Conservation (phyloP, 768 basidiomycete species). For the Rhodotorula graminis region DNA sequence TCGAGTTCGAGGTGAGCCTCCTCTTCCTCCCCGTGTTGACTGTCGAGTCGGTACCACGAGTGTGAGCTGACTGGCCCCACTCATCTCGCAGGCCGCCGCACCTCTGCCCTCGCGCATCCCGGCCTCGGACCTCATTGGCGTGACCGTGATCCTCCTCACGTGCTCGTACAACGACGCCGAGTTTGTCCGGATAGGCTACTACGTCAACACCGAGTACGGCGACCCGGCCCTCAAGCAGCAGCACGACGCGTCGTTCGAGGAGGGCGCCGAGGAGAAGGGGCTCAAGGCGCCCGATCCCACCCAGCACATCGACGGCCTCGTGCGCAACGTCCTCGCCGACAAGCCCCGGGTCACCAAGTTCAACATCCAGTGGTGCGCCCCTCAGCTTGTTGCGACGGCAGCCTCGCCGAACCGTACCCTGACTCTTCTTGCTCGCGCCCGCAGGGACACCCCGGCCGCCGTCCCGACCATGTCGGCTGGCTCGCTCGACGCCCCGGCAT, state of each 20-base stretch:
- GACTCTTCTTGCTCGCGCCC: neutral
- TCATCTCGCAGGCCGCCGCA: slow-evolving; percentile 56
- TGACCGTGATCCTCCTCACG: slow-evolving; percentile 93
- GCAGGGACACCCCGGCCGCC: slow-evolving; percentile 3
- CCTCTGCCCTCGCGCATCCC: slow-evolving; percentile 83
- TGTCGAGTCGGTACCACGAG: neutral
- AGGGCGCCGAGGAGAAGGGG: slow-evolving; percentile 50
- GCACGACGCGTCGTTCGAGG: slow-evolving; percentile 31
- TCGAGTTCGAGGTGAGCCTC: slow-evolving; percentile 69
- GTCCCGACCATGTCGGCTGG: slow-evolving; percentile 1
- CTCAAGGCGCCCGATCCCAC: slow-evolving; percentile 54
- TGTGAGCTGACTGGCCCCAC: too few relatives aligned
- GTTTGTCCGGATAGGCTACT: slow-evolving; percentile 98
- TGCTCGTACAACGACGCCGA: slow-evolving; percentile 95
- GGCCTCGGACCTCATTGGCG: slow-evolving; percentile 82
- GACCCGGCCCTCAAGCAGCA: slow-evolving; percentile 84
- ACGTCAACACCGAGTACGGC: slow-evolving; percentile 98
- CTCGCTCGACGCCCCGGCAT: neutral
- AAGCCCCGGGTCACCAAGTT: slow-evolving; percentile 88
- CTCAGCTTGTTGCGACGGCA: too few relatives aligned
- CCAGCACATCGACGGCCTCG: slow-evolving; percentile 59
- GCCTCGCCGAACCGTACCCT: neutral
- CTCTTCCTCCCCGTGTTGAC: neutral
- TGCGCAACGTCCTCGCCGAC: slow-evolving; percentile 74
- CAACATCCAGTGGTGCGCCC: slow-evolving; percentile 48